Percentiles rank a stretch among this genome's conserved stretches.
These are phyloP conservation scores for Vitis cinerea DNA, from an alignment of 164 flowering plant species.

Conservation along the genomic window DNA sequence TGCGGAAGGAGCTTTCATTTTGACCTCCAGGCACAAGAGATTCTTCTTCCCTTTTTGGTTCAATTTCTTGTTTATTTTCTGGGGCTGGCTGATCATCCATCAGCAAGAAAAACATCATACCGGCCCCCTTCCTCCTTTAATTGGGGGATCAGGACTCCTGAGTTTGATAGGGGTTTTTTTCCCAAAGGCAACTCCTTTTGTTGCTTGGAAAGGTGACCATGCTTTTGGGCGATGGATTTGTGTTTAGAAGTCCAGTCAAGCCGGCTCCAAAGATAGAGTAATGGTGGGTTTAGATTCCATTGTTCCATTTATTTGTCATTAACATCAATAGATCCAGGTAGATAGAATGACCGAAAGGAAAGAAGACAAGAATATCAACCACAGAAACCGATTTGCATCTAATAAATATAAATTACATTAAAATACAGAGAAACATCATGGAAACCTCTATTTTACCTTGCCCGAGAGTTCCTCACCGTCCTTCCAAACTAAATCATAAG, in stretches of 20 bases:
- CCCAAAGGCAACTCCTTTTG: not conserved
- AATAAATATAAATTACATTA: not conserved
- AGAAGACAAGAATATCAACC: not conserved
- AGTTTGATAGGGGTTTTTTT: not conserved
- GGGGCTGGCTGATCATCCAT: slow-evolving; percentile 9
- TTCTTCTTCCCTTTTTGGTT: no score
- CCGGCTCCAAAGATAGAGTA: slow-evolving; percentile 86
- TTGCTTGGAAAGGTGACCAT: slow-evolving; percentile 36
- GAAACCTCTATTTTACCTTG: slow-evolving; percentile 41
- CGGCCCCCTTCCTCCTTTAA: not conserved
- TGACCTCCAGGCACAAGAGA: no score
- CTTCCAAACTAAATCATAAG: slow-evolving; percentile 74
- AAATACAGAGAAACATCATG: not conserved
- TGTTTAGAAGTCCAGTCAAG: slow-evolving; percentile 60
- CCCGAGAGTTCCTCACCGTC: slow-evolving; percentile 50
- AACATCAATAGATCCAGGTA: slow-evolving; percentile 77
- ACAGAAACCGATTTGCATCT: not conserved
- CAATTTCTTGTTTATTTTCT: no score
- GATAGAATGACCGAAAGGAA: slow-evolving; percentile 69
- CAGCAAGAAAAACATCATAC: not conserved
- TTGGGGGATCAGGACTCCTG: not conserved
- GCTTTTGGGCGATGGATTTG: slow-evolving; percentile 54
- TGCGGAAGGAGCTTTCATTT: no score
- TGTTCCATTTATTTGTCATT: slow-evolving; percentile 67
- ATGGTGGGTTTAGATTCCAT: slow-evolving; percentile 67